Evolutionary conservation across 2,329 filamentous ascomycete genomes (phyloP).

Genomic region (Thyridium curvatum): DNA sequence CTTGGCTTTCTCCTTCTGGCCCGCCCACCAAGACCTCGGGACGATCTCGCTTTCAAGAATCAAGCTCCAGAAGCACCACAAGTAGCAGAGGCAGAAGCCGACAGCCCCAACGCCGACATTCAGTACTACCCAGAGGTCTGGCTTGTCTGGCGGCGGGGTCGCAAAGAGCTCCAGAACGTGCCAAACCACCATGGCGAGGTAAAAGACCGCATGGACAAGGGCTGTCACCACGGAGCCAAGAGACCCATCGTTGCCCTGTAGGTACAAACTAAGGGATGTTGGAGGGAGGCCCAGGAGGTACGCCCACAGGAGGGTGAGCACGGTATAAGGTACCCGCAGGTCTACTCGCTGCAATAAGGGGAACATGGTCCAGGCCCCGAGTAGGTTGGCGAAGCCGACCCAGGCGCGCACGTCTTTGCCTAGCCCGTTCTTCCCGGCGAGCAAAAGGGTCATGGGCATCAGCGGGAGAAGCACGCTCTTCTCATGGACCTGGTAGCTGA

Average conservation of each 20-base stretch:
- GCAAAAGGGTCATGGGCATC: conserved; percentile 84
- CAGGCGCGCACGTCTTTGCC: conserved; percentile 73
- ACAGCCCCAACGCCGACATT: conserved; percentile 83
- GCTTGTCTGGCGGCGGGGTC: conserved; percentile 65
- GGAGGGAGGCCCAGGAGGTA: conserved; percentile 86
- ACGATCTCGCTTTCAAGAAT: conserved; percentile 52
- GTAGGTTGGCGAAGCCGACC: conserved; percentile 92
- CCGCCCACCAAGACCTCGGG: conserved; percentile 14
- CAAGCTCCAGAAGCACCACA: conserved; percentile 80
- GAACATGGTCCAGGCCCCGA: conserved; percentile 90
- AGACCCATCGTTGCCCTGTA: conserved; percentile 33
- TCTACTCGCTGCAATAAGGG: conserved; percentile 83
- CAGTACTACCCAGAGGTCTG: conserved; percentile 88
- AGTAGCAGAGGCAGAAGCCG: conserved; percentile 80
- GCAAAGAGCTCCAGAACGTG: conserved; percentile 69
- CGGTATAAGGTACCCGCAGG: conserved; percentile 74
- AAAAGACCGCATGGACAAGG: conserved; percentile 69
- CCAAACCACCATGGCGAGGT: conserved; percentile 72
- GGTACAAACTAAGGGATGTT: conserved; percentile 63
- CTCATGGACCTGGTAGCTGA: conserved; percentile 97
- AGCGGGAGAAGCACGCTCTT: conserved; percentile 92
- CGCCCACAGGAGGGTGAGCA: conserved; percentile 82
- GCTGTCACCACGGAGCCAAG: conserved; percentile 38
- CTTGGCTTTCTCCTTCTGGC: conserved; percentile 26
- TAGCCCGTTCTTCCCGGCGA: conserved; percentile 73